phyloP scores from a whole-genome alignment of 176 grass and related monocot species.

The Aegilops speltoides region DNA sequence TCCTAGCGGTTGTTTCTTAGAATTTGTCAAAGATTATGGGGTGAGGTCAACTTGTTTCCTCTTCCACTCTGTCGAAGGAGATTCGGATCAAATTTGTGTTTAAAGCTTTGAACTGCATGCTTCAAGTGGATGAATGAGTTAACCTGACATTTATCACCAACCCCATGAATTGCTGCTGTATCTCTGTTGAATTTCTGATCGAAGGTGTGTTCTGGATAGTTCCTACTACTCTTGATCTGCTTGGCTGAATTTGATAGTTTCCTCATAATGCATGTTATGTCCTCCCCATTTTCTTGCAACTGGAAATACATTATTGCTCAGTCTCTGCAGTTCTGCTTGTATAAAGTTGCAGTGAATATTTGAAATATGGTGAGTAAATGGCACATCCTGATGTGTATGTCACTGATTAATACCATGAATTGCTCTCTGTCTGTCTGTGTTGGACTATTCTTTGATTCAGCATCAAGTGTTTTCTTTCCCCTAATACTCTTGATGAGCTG shows the following conservation, averaged over 20 bases:
- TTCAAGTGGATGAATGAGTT: not conserved
- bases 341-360: not conserved
- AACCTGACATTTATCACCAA: not conserved
- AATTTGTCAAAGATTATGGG: not conserved
- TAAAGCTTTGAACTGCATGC: not conserved
- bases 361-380: not conserved
- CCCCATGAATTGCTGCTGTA: not conserved
- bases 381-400: not conserved
- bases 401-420: not conserved
- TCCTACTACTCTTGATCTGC: not conserved
- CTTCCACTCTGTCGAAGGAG: not conserved
- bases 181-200: not conserved
- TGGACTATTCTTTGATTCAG: not conserved
- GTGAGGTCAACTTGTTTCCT: not conserved
- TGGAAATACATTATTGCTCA: too few relatives aligned
- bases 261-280: not conserved
- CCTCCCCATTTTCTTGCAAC: not conserved
- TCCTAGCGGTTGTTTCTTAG: not conserved
- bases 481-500: too few relatives aligned
- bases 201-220: not conserved
- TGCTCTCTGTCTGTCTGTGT: not conserved
- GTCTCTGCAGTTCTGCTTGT: not conserved
- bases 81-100: not conserved
- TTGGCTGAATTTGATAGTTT: not conserved
- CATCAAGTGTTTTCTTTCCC: too few relatives aligned